phyloP scores from a whole-genome alignment of 495 filamentous ascomycete species.

The Xylaria palmicola region DNA sequence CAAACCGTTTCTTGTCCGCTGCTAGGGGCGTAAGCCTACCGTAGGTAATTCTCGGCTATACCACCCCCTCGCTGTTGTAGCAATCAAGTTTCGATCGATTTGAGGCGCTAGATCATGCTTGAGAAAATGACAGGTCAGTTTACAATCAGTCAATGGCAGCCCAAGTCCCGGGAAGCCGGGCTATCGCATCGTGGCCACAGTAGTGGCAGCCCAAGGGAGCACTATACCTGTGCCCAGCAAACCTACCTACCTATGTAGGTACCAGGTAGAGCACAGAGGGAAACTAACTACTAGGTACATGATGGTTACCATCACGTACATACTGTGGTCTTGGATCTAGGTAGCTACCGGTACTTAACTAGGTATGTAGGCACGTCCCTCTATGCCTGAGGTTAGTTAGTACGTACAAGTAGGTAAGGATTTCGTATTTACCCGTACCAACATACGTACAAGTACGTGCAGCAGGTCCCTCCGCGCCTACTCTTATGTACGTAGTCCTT shows the following conservation, averaged over 20 bases:
- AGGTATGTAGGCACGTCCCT: too few species aligned
- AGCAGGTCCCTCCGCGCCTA: too few species aligned
- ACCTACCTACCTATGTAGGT: neutral
- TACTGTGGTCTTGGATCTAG: too few species aligned
- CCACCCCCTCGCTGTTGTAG: neutral
- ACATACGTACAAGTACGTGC: too few species aligned
- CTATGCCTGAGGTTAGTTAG: neutral
- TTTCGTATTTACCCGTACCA: too few species aligned
- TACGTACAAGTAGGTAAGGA: conserved; percentile 6
- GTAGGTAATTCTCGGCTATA: neutral
- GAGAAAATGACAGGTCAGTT: conserved; percentile 13
- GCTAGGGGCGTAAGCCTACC: neutral
- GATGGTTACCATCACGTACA: too few species aligned
- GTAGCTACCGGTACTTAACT: neutral
- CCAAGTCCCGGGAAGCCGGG: conserved; percentile 19
- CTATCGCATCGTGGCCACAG: conserved; percentile 14
- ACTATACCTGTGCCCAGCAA: neutral
- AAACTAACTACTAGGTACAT: too few species aligned
- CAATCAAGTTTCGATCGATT: conserved; percentile 9
- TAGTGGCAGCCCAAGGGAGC: neutral
- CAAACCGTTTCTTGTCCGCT: neutral
- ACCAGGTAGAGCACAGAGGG: too few species aligned
- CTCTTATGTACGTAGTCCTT: too few species aligned
- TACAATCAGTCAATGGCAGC: conserved; percentile 6
- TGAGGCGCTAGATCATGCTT: conserved; percentile 7